phyloP scores from a whole-genome alignment of 2,329 filamentous ascomycete genomes.

The Elsinoe arachidis region DNA sequence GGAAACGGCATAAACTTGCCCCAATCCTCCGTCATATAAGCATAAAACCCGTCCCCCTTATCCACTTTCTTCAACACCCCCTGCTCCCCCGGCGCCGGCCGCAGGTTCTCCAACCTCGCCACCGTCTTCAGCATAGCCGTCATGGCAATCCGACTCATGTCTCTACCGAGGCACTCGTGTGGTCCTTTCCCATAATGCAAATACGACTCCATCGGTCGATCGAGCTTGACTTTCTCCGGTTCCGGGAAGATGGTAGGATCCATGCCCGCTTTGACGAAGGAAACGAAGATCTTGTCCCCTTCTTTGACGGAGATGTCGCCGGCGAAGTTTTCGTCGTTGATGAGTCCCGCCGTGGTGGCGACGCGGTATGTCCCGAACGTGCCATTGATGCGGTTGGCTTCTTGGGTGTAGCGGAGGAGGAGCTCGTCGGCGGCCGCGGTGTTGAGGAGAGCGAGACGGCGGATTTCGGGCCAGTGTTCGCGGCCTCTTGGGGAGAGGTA shows the following conservation, averaged over 20 bases:
- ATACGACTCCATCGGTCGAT: constrained; percentile 34
- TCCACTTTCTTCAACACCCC: constrained; percentile 58
- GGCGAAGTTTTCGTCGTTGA: constrained; percentile 26
- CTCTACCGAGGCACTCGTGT: constrained; percentile 53
- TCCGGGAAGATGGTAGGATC: constrained; percentile 35
- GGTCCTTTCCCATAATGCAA: constrained; percentile 46
- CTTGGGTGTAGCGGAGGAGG: constrained; percentile 43
- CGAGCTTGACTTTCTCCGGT: constrained; percentile 32
- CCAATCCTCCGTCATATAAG: constrained; percentile 30
- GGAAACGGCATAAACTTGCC: constrained; percentile 50
- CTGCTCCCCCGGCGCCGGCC: constrained; percentile 53
- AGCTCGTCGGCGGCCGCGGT: constrained; percentile 39
- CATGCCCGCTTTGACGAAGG: constrained; percentile 35
- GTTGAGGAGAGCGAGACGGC: constrained; percentile 38
- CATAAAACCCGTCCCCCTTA: neutral
- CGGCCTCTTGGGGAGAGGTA: constrained; percentile 21
- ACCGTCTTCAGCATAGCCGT: constrained; percentile 60
- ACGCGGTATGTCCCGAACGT: constrained; percentile 35
- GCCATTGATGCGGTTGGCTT: constrained; percentile 35
- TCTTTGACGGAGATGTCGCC: constrained; percentile 22
- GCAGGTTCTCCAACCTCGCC: constrained; percentile 52
- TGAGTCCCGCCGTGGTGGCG: constrained; percentile 25
- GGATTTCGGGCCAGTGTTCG: constrained; percentile 35
- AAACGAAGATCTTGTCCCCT: constrained; percentile 36
- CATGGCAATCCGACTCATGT: constrained; percentile 43